Evolutionary conservation across 345 rosid genomes (phyloP), one percentile per base, ranked within the genome.

Genomic region (Arabidopsis suecica): DNA sequence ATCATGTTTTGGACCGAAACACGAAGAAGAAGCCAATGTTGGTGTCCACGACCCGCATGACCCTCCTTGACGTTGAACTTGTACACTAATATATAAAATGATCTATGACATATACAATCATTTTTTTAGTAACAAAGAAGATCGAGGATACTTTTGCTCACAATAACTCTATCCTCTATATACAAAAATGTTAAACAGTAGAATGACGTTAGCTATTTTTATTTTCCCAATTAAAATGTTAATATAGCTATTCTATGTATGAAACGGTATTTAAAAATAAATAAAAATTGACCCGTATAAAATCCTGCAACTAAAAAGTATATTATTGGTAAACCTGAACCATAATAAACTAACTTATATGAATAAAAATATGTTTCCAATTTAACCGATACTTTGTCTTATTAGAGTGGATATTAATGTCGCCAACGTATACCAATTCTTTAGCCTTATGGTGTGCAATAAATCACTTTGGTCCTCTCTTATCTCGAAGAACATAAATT

Each of bases 21-120:
- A 76, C 71, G 75, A 76, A 76, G 80, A 71, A 77, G 77, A 71
- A 71, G 72, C 12, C 49, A 36, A 56, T 25, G 48, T 36, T 72
- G 77, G 81, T 71, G 76, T 77, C 77, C 76, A 77, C 80, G 80
- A 77, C 77, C 80, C 76, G 80, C 76, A 77, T 76, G 76, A 77
- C 80, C 32, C 67, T 57, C 77, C 47, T 53, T 76, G 65, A 69
- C 64, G 75, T 76, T 69, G 59, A 69, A 62, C 56, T 53, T 61
- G 36, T 49, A 18, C 9, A 75, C 9, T 38, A 7, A 54, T 37
- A 38, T 3, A 28, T 28, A 28, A 65, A 65, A n/a, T 48, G 7
- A 37, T 4, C 50, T 36, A 50, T 6, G 12, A 30, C 23, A 32
- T 42, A 30, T 11, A 48, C 25, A 54, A 23, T 23, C 1, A 23